Evolutionary conservation across 2,329 filamentous ascomycete species (phyloP).

Genomic region (Apiospora phragmitis): DNA sequence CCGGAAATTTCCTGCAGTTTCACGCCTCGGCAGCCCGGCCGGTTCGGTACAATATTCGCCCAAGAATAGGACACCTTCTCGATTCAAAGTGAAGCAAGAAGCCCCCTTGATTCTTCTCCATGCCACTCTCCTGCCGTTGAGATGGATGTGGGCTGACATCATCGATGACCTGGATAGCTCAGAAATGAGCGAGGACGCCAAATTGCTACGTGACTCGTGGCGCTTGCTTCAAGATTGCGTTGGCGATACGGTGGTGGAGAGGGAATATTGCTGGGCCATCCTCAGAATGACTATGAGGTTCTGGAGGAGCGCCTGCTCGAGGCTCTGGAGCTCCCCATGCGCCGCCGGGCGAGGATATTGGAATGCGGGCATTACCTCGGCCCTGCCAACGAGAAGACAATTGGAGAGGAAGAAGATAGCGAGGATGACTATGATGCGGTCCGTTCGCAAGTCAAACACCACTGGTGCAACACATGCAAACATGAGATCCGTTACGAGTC

Average conservation of each 20-base stretch:
- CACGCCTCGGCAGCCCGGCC: slow-evolving; percentile 56
- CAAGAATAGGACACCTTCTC: slow-evolving; percentile 52
- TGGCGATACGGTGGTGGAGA: slow-evolving; percentile 70
- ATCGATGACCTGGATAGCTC: slow-evolving; percentile 42
- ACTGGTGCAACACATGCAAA: slow-evolving; percentile 60
- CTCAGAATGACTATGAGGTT: slow-evolving; percentile 76
- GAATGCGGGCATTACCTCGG: slow-evolving; percentile 77
- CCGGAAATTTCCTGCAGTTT: slow-evolving; percentile 50
- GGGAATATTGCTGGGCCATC: slow-evolving; percentile 78
- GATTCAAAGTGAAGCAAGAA: slow-evolving; percentile 57
- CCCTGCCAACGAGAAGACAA: slow-evolving; percentile 50
- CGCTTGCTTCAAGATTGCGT: slow-evolving; percentile 68
- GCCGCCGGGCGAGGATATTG: slow-evolving; percentile 65
- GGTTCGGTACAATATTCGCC: slow-evolving; percentile 54
- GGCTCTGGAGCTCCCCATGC: slow-evolving; percentile 68
- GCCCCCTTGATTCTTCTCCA: slow-evolving; percentile 76
- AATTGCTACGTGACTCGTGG: slow-evolving; percentile 62
- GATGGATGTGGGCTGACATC: slow-evolving; percentile 63
- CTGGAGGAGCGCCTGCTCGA: slow-evolving; percentile 77
- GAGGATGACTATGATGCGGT: slow-evolving; percentile 41
- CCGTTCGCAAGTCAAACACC: slow-evolving; percentile 39
- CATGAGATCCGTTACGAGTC: slow-evolving; percentile 56
- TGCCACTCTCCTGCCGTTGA: slow-evolving; percentile 71
- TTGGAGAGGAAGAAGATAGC: slow-evolving; percentile 47
- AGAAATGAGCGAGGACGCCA: slow-evolving; percentile 40